These are phyloP conservation scores for Ulmus americana DNA, from an alignment of 331 rosid genomes.

Conservation along the genomic window DNA sequence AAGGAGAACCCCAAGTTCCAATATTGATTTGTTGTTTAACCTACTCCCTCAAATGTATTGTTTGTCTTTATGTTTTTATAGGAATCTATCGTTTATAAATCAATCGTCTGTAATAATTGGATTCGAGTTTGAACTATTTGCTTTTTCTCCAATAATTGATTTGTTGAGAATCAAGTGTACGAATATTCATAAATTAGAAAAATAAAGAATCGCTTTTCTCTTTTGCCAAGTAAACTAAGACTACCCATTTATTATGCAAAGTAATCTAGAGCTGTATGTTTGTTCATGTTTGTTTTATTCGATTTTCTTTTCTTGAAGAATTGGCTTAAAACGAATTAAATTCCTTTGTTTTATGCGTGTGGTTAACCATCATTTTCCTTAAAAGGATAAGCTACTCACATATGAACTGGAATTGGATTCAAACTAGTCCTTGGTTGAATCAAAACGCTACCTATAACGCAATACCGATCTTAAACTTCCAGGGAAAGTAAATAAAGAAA, in stretches of 20 bases:
- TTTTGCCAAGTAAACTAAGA: background rate
- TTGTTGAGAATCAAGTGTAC: background rate
- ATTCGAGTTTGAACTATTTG: background rate
- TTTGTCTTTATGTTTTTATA: slow-evolving; percentile 7
- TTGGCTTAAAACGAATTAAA: background rate
- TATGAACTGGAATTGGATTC: background rate
- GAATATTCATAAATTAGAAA: background rate
- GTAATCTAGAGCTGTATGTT: background rate
- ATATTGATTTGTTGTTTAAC: slow-evolving; percentile 15
- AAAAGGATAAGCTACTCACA: background rate
- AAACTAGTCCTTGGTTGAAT: background rate
- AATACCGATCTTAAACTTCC: too few relatives aligned
- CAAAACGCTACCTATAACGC: background rate
- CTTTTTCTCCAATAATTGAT: background rate
- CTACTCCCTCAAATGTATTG: slow-evolving; percentile 6
- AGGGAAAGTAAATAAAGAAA: background rate
- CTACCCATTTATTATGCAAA: background rate
- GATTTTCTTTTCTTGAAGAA: background rate
- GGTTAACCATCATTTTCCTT: background rate
- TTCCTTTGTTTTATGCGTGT: background rate
- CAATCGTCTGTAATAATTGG: background rate
- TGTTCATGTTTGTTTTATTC: background rate
- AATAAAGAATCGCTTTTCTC: background rate
- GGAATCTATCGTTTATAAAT: slow-evolving; percentile 2
- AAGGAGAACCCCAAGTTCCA: background rate